Conservation (phyloP, 352 stramenopile genomes). For the Vaucheria bursata region DNA sequence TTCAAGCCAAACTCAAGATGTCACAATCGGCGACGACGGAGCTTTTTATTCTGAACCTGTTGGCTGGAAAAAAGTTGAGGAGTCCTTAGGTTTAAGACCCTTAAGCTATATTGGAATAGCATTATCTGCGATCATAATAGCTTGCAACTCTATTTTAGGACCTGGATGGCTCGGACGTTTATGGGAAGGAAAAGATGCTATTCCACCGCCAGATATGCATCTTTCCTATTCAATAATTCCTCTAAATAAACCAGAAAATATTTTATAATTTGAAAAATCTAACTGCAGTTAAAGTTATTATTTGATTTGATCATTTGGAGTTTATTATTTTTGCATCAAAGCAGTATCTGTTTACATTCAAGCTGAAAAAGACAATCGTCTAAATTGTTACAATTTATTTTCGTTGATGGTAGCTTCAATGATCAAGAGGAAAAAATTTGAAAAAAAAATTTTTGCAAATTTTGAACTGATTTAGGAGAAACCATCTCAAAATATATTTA, state of each 20-base stretch:
- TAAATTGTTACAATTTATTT: too few relatives aligned
- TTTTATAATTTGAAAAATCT: neutral
- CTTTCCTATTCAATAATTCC: neutral
- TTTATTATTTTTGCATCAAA: too few relatives aligned
- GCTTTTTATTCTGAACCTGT: neutral
- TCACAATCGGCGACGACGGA: neutral
- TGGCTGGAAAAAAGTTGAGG: conserved; percentile 25
- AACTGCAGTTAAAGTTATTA: too few relatives aligned
- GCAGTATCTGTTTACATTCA: too few relatives aligned
- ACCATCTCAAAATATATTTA: too few relatives aligned
- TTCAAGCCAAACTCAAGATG: too few relatives aligned
- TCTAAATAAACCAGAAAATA: neutral
- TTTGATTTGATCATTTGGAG: too few relatives aligned
- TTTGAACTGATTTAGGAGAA: too few relatives aligned
- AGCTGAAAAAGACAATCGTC: too few relatives aligned
- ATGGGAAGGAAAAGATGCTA: neutral
- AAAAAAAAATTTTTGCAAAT: too few relatives aligned
- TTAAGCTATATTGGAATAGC: conserved; percentile 29
- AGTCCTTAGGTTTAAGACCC: conserved; percentile 18
- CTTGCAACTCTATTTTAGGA: conserved; percentile 28
- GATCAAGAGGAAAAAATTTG: too few relatives aligned
- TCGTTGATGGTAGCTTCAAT: too few relatives aligned
- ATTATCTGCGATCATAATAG: conserved; percentile 33
- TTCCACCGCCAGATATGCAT: neutral
- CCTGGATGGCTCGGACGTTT: conserved; percentile 12